A percentile compares a stretch with the other conserved stretches of the same genome.
phyloP scores from a whole-genome alignment of 345 rosid species.

The Pseudoturritis turrita region DNA sequence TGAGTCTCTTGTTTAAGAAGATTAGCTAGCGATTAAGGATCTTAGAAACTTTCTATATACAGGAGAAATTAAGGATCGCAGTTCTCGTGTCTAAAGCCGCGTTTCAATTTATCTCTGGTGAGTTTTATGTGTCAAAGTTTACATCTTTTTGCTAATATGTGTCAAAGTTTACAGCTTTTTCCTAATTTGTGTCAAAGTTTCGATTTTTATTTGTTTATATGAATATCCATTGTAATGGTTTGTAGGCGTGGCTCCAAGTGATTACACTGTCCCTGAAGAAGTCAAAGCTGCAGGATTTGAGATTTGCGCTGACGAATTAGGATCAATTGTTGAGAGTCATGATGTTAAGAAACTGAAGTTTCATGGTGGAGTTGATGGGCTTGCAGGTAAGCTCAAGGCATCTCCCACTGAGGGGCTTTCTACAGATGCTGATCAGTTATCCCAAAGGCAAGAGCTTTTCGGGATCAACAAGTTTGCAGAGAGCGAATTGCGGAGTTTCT shows the following conservation, averaged over 20 bases:
- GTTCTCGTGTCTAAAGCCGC: conserved; percentile 95
- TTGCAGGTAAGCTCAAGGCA: conserved; percentile 61
- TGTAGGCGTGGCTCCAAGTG: conserved; percentile 68
- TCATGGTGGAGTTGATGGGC: conserved; percentile 71
- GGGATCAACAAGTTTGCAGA: conserved; percentile 89
- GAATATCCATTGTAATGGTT: not conserved
- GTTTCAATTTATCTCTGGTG: conserved; percentile 74
- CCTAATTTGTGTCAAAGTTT: conserved; percentile 2
- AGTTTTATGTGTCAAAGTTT: conserved; percentile 12
- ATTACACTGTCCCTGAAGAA: conserved; percentile 69
- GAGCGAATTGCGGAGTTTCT: conserved; percentile 54
- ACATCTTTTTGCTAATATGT: not conserved
- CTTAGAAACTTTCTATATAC: conserved; percentile 13
- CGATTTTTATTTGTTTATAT: not conserved
- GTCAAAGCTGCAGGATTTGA: conserved; percentile 84
- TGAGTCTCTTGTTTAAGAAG: not conserved
- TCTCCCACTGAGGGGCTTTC: conserved; percentile 54
- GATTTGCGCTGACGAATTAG: conserved; percentile 78
- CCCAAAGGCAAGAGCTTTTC: conserved; percentile 56
- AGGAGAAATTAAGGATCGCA: conserved; percentile 88
- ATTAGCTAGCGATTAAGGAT: conserved; percentile 1
- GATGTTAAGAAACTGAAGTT: conserved; percentile 68
- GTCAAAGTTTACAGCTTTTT: not conserved
- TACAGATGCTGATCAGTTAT: conserved; percentile 33
- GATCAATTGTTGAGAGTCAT: conserved; percentile 80